Base-by-base conservation (phyloP, 495 filamentous ascomycete genomes). In the Penicillium canescens region DNA sequence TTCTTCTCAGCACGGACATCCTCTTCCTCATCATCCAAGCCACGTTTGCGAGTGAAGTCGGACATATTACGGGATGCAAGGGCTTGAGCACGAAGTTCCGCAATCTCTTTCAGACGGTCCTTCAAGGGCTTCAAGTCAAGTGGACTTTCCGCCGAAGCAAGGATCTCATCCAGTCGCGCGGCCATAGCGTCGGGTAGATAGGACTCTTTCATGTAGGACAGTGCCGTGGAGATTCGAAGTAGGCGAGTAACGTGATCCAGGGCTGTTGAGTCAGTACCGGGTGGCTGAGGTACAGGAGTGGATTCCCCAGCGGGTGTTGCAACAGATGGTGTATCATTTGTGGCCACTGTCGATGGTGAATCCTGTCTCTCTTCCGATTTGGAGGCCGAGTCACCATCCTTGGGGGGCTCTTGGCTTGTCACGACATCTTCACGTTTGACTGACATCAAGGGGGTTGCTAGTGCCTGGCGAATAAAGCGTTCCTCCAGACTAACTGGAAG, bases 401-500 rank as follows among this genome's bases (percentile, higher is more conserved):
- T 55, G 6, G 58, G 45, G 12, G 50, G 24, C 6, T 40, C 33
- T 9, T 55, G 55, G 34, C 51, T 59, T 10, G 63, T 63, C 31
- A 53, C 42, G 2, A 59, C 59, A 38, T 79, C 77, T 4, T 78
- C 71, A 38, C 78, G 70, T 60, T 78, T 82, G n/a, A 87, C 69
- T 6, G 78, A 80, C 60, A 88, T 72, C 18, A 92, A 69, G 0
- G 94, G 94, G 41, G 82, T 80, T 48, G 90, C 87, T 23, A 98
- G 70, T n/a, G 82, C 79, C 56, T 87, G 86, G 16, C 72, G 76
- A 11, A 99, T 81, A 61, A 96, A 94, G 24, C 82, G 85, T 37
- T 96, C 87, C 66, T 97, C 95, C 78, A 98, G 79, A 59, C 88
- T 96, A 37, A 72, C 69, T 9, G 94, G 92, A 28, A 97, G 68